Evolutionary conservation across 495 filamentous ascomycete species (phyloP).

Genomic region (Aspergillus sclerotiicarbonarius): DNA sequence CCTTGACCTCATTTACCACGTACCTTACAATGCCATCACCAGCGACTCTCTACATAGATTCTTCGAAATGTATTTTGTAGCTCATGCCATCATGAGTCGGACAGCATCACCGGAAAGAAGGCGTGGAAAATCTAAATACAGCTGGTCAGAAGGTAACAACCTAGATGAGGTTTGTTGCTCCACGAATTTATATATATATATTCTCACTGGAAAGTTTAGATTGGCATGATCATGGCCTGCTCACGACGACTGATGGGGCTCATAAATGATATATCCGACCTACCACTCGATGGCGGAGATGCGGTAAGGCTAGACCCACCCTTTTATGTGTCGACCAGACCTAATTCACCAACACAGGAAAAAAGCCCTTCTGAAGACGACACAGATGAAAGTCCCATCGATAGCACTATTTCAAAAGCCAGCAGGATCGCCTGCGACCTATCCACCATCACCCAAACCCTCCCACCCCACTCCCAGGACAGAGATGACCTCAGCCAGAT

Average conservation of each 20-base stretch:
- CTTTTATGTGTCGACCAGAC: background rate
- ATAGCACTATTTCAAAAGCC: background rate
- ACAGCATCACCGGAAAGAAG: constrained; percentile 8
- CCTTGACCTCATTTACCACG: constrained; percentile 9
- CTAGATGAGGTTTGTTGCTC: constrained; percentile 17
- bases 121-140: background rate
- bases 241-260: constrained; percentile 21
- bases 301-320: background rate
- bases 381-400: background rate
- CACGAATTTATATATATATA: too few species aligned
- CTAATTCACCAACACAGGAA: background rate
- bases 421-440: constrained; percentile 4
- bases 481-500: constrained; percentile 13
- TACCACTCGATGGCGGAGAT: background rate
- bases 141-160: constrained; percentile 19
- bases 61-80: constrained; percentile 24
- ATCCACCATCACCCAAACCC: constrained; percentile 11
- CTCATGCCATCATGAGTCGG: constrained; percentile 22
- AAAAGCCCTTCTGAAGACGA: background rate
- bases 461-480: constrained; percentile 9
- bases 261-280: constrained; percentile 14
- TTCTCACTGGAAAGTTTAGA: too few species aligned
- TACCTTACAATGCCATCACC: background rate
- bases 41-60: constrained; percentile 12
- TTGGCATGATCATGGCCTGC: constrained; percentile 20